These are phyloP conservation scores for Talaromyces sp. DNA, from an alignment of 2,329 filamentous ascomycete species.

Conservation along the genomic window DNA sequence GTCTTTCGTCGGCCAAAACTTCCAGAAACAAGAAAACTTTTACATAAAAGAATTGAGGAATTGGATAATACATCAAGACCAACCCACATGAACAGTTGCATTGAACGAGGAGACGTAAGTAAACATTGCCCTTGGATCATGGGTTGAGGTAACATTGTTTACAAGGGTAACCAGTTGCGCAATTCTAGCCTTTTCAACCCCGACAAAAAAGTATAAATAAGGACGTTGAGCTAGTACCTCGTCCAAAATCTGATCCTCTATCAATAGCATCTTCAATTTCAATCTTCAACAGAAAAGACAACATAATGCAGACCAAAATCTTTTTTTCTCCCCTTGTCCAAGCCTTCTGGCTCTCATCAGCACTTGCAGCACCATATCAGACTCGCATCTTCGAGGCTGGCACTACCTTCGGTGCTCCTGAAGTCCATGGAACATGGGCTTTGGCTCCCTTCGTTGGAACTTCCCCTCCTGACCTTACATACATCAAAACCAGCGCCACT, in stretches of 20 bases:
- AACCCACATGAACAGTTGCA: neutral
- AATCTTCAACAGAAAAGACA: neutral
- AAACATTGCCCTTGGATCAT: neutral
- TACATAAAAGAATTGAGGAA: neutral
- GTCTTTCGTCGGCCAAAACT: neutral
- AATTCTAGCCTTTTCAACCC: neutral
- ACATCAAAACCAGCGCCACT: slow-evolving; percentile 23
- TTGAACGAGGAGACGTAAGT: neutral
- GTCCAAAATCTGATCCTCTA: neutral
- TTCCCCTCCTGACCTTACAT: slow-evolving; percentile 16
- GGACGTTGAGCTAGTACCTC: neutral
- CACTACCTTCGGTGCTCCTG: neutral
- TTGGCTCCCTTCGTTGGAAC: neutral
- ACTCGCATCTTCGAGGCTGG: neutral
- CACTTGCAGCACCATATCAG: neutral
- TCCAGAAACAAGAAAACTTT: neutral
- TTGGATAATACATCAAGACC: neutral
- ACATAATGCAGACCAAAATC: neutral
- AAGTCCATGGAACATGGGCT: neutral
- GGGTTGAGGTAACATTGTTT: neutral
- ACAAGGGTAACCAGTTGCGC: neutral
- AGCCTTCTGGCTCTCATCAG: neutral
- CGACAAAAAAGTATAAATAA: neutral
- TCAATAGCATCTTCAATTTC: neutral
- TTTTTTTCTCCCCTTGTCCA: neutral